phyloP scores from a whole-genome alignment of 495 filamentous ascomycete species.

The Penicillium paradoxum region DNA sequence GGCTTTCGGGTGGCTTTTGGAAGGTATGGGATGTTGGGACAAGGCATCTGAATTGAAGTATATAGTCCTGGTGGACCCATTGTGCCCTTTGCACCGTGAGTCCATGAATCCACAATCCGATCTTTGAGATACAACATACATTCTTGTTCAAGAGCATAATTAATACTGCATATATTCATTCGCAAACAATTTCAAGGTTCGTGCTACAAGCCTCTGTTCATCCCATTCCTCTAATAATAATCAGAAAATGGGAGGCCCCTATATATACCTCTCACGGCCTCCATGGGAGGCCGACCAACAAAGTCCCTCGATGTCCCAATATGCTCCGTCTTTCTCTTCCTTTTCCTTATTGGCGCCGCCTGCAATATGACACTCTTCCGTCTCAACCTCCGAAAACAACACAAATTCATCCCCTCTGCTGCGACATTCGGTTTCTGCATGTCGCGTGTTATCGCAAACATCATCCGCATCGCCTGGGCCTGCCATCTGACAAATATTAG shows the following conservation, averaged over 20 bases:
- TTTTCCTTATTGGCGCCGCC: conserved; percentile 57
- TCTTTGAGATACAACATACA: too few relatives aligned
- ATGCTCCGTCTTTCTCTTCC: conserved; percentile 54
- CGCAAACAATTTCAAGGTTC: neutral
- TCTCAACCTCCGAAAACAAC: conserved; percentile 49
- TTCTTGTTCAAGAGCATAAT: too few relatives aligned
- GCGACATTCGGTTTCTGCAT: conserved; percentile 77
- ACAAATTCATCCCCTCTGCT: conserved; percentile 67
- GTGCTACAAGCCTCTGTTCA: neutral
- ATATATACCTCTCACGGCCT: conserved; percentile 43
- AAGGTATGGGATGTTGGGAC: too few relatives aligned
- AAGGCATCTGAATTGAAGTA: too few relatives aligned
- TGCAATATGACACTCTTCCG: conserved; percentile 63
- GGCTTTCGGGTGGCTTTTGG: neutral
- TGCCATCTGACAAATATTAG: conserved; percentile 37
- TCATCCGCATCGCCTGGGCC: conserved; percentile 55
- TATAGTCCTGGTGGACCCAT: too few relatives aligned
- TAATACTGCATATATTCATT: too few relatives aligned
- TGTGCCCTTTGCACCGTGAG: too few relatives aligned
- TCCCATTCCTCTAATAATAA: neutral
- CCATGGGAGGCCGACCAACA: conserved; percentile 56
- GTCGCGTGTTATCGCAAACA: conserved; percentile 59
- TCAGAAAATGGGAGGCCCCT: conserved; percentile 29
- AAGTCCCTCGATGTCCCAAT: conserved; percentile 58
- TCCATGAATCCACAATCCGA: too few relatives aligned